A percentile compares a stretch with the other conserved stretches of the same genome.
These are phyloP conservation scores for Monosporozyma servazzii DNA, from an alignment of 805 yeast species.

Conservation along the genomic window DNA sequence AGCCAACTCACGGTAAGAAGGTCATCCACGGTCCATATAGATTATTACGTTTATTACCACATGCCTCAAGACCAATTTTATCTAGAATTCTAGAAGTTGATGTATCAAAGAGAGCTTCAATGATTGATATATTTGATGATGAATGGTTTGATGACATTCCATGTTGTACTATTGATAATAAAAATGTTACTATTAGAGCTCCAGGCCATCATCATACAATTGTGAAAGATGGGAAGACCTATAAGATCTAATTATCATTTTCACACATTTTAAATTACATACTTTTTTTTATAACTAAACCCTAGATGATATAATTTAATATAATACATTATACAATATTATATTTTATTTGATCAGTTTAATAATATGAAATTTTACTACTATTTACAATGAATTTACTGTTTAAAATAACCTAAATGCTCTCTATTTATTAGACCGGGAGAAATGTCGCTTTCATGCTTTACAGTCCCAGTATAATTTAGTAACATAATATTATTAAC, in stretches of 20 bases:
- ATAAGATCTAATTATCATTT: conserved; percentile 18
- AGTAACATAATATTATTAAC: conserved; percentile 21
- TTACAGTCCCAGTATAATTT: conserved; percentile 19
- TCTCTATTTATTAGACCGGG: neutral
- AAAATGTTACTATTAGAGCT: conserved; percentile 34
- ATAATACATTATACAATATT: neutral
- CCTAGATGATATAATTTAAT: neutral
- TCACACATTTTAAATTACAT: neutral
- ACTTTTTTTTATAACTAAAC: neutral
- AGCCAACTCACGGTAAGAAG: conserved; percentile 32
- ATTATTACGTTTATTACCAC: conserved; percentile 71
- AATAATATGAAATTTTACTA: neutral
- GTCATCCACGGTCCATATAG: conserved; percentile 79
- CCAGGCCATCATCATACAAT: conserved; percentile 44
- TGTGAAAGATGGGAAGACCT: conserved; percentile 39
- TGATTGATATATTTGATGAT: conserved; percentile 57
- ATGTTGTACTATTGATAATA: conserved; percentile 46
- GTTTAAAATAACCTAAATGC: neutral
- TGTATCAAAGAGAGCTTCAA: conserved; percentile 51
- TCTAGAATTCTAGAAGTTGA: conserved; percentile 58
- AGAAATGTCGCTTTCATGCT: neutral
- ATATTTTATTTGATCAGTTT: neutral
- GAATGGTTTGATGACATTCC: conserved; percentile 61
- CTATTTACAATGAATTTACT: neutral
- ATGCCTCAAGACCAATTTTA: conserved; percentile 69